phyloP scores from a whole-genome alignment of 306 rosid genomes.

The Cyclanthera cordifolia region DNA sequence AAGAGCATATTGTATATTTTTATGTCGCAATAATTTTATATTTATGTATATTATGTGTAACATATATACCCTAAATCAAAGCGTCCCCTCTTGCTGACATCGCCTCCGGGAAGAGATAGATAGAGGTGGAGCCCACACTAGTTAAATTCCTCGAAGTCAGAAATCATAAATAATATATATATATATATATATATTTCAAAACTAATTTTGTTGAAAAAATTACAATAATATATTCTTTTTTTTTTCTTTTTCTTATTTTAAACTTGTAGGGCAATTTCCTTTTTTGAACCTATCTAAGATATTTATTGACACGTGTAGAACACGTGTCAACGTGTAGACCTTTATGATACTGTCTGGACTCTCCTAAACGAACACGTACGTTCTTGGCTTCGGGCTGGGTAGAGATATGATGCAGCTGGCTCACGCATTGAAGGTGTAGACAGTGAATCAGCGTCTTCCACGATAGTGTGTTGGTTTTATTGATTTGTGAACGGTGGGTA shows the following conservation, averaged over 20 bases:
- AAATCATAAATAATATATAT: background rate
- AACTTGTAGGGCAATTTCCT: background rate
- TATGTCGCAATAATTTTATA: too few relatives aligned
- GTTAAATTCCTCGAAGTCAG: background rate
- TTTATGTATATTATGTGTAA: background rate
- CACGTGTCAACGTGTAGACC: background rate
- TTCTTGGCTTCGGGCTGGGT: background rate
- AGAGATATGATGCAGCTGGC: background rate
- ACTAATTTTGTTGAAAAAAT: background rate
- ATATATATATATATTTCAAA: too few relatives aligned
- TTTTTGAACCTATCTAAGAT: background rate
- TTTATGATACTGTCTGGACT: constrained; percentile 1
- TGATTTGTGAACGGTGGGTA: background rate
- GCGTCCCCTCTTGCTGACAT: background rate
- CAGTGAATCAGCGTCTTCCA: background rate
- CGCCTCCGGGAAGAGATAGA: too few relatives aligned
- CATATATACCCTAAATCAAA: background rate
- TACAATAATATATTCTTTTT: background rate
- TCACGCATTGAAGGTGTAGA: background rate
- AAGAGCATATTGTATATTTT: too few relatives aligned
- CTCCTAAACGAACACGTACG: background rate
- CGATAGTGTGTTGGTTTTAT: background rate
- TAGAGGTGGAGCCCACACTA: background rate
- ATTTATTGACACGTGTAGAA: background rate
- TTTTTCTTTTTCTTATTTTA: background rate